Base-by-base conservation (phyloP, 163 green algal species). In the Volvox carteri region DNA sequence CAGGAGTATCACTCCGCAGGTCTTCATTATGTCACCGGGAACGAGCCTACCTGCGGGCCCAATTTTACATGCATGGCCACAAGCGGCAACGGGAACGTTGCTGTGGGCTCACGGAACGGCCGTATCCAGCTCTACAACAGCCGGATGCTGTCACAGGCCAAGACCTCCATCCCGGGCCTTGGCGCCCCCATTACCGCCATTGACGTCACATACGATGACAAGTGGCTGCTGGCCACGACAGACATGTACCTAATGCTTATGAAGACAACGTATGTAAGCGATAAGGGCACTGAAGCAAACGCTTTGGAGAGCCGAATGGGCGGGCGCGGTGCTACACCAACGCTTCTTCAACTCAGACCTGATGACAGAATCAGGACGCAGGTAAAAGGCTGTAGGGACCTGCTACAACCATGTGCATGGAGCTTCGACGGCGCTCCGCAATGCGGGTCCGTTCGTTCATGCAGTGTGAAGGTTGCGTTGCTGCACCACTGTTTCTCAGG, bases 1-100 rank as follows among this genome's bases (percentile, higher is more conserved):
- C 89, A 95, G 81, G n/a, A n/a, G n/a, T n/a, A n/a, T n/a, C n/a
- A 92, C 88, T 1, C 92, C 93, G 23, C 75, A 90, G 30, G 88
- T 95, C 7, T 78, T 33, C 74, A 76, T 19, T 99, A 95, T 72
- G 90, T 86, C 9, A 94, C 90, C 37, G 97, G 97, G 86, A 98
- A 99, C 87, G 96, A 98, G 87, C 99, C 98, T 90, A 91, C 95
- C 16, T 90, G 94, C 58, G 94, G 95, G 76, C 97, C 96, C 78
- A 97, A 98, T 87, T 99, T 99, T 93, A 97, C 86, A 44, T 99
- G 97, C 93, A 98, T 99, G 95, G 97, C 97, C 35, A 98, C 97
- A 58, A 97, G 95, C 37, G 97, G 97, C 8, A 96, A 98, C 50
- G 97, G 97, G 28, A 97, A 94, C 67, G 94, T 99, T 60, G 97